A percentile compares a stretch with the other conserved stretches of the same genome.
Evolutionary conservation across 106 monocot genomes (phyloP).

Genomic region (Dioscorea alata): DNA sequence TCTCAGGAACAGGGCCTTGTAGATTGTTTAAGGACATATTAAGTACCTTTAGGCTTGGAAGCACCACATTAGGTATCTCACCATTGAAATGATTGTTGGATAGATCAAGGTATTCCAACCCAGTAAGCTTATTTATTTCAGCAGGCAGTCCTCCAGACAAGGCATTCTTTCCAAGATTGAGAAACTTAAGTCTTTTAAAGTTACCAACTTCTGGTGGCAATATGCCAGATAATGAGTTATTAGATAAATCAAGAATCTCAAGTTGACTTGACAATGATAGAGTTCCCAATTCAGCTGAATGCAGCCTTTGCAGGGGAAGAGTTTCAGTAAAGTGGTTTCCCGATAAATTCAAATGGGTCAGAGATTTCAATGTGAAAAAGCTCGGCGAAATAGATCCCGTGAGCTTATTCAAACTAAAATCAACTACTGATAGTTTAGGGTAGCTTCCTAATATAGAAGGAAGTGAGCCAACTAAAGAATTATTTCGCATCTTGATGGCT

Average conservation of each 20-base stretch:
- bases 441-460: constrained; percentile 56
- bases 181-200: constrained; percentile 51
- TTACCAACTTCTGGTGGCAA: constrained; percentile 58
- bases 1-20: constrained; percentile 61
- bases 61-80: constrained; percentile 57
- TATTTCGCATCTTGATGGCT: constrained; percentile 63
- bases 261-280: constrained; percentile 38
- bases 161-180: constrained; percentile 56
- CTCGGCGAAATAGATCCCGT: constrained; percentile 40
- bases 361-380: constrained; percentile 46
- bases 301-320: constrained; percentile 52
- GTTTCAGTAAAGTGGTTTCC: constrained; percentile 59
- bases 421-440: constrained; percentile 43
- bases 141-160: constrained; percentile 69
- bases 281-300: constrained; percentile 49
- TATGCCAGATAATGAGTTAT: constrained; percentile 59
- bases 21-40: constrained; percentile 81
- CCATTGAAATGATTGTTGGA: constrained; percentile 74
- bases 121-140: constrained; percentile 55
- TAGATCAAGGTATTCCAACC: constrained; percentile 67
- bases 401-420: constrained; percentile 59
- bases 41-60: constrained; percentile 42
- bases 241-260: constrained; percentile 74
- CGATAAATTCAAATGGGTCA: constrained; percentile 70
- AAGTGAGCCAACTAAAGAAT: constrained; percentile 56